These are phyloP conservation scores for Herpetomonas tarakana DNA, from an alignment of 208 protist genomes.

Conservation along the genomic window DNA sequence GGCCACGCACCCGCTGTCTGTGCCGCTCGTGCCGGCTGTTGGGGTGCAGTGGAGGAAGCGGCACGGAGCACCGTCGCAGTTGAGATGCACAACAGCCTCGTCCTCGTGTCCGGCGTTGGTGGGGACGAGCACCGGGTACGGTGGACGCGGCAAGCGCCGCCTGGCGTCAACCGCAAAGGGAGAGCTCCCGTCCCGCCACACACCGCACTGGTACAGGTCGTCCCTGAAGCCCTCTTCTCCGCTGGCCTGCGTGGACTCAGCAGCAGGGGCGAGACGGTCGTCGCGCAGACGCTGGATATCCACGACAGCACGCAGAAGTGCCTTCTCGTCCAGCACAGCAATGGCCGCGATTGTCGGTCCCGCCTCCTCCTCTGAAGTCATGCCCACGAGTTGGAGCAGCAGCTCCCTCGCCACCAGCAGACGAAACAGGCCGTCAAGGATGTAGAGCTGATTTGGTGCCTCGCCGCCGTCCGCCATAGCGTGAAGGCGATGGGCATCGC, in stretches of 20 bases:
- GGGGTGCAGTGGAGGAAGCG: neutral
- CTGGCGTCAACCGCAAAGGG: neutral
- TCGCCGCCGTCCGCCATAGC: too few relatives aligned
- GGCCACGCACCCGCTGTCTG: neutral
- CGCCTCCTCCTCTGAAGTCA: slow-evolving; percentile 6
- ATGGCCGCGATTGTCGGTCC: neutral
- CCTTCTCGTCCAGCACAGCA: neutral
- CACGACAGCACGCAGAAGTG: neutral
- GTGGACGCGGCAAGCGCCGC: neutral
- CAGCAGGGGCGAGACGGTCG: neutral
- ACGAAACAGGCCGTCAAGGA: slow-evolving; percentile 63
- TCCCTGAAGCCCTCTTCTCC: neutral
- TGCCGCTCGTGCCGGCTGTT: neutral
- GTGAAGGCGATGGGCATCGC: slow-evolving; percentile 9
- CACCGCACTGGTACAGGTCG: neutral
- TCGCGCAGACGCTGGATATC: neutral
- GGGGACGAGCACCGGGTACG: neutral
- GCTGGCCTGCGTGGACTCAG: neutral
- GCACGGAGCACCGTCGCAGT: neutral
- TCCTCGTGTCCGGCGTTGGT: neutral
- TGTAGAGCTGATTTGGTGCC: slow-evolving; percentile 26
- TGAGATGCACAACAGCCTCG: neutral
- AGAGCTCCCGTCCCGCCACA: neutral
- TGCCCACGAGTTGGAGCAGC: slow-evolving; percentile 42
- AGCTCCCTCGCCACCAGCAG: slow-evolving; percentile 56